Evolutionary conservation across 1,139 yeast species (phyloP).

Genomic region (Pneumocystis sp.): DNA sequence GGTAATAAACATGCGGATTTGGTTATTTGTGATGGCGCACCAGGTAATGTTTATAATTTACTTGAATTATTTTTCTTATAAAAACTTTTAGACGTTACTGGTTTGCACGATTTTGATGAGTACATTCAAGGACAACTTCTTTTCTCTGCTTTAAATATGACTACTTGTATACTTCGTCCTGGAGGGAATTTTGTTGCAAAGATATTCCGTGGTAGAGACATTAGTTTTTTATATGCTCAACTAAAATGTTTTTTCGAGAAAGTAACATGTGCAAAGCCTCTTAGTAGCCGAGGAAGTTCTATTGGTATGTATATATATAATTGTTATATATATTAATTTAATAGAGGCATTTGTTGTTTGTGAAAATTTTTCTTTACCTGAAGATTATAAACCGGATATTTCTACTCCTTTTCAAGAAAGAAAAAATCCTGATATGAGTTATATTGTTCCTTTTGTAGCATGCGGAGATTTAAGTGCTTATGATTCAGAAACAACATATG

Average conservation of each 20-base stretch:
- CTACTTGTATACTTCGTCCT: conserved; percentile 71
- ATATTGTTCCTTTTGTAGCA: not conserved
- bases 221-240: conserved; percentile 79
- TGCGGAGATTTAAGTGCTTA: not conserved
- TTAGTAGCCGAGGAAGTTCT: conserved; percentile 87
- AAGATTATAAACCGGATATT: conserved; percentile 9
- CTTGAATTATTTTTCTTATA: conserved; percentile 27
- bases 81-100: conserved; percentile 98
- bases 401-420: conserved; percentile 7
- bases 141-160: conserved; percentile 74
- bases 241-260: conserved; percentile 66
- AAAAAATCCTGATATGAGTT: not conserved
- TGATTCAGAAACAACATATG: not conserved
- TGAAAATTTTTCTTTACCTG: conserved; percentile 57
- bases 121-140: conserved; percentile 91
- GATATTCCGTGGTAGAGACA: conserved; percentile 88
- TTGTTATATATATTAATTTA: not conserved
- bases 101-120: conserved; percentile 89
- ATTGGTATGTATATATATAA: not conserved
- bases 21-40: conserved; percentile 40
- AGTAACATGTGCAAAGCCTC: conserved; percentile 89
- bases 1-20: conserved; percentile 90
- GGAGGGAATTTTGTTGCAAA: conserved; percentile 94
- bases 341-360: conserved; percentile 90
- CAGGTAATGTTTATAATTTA: not conserved